Evolutionary conservation across 176 grass and related monocot genomes (phyloP), one percentile per base, ranked within the genome.

Genomic region (Microstegium vimineum): DNA sequence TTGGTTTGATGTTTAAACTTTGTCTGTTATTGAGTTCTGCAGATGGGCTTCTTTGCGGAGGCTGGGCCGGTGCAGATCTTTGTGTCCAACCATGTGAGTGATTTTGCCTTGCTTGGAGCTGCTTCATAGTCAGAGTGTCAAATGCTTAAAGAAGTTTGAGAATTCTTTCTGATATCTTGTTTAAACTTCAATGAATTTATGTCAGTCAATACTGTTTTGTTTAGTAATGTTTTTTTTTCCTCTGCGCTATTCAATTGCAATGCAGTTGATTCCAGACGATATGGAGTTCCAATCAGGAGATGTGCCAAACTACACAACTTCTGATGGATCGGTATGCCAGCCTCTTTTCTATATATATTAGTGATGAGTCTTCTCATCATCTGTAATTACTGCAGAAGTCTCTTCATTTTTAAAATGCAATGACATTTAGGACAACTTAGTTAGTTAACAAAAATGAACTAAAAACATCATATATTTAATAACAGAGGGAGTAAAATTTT

Each of bases 31-130:
- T 73, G 36, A 10, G n/a, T 46, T 87, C 66, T 62, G 82, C 89
- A 99, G 93, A 99, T 99, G 96, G 96, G 96, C 1, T 95, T 99
- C 93, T 99, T 99, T 65, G 96, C 93, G 0, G 96, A 99, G 82
- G 93, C 96, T 67, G 96, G 93, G 10, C 96, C 96, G 0, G 96
- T 99, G 66, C 96, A 99, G 87, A 95, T 99, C 75, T 99, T 99
- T 1, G 91, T 99, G 15, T 99, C 93, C 10, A 99, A 99, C 67
- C 96, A 99, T 92, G 96, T 95, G 89, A 95, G 90, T 93, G 20
- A 14, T 23, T 23, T 66, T 64, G 65, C 49, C 62, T 75, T 78
- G 25, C 15, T 34, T 41, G 61, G 12, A 42, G 59, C n/a, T 90
- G n/a, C 25, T 79, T 61, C 37, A 20, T 69, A 27, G 32, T 54